A percentile compares a stretch with the other conserved stretches of the same genome.
Conservation (phyloP, 495 filamentous ascomycete species). For the Penicillium argentinense region DNA sequence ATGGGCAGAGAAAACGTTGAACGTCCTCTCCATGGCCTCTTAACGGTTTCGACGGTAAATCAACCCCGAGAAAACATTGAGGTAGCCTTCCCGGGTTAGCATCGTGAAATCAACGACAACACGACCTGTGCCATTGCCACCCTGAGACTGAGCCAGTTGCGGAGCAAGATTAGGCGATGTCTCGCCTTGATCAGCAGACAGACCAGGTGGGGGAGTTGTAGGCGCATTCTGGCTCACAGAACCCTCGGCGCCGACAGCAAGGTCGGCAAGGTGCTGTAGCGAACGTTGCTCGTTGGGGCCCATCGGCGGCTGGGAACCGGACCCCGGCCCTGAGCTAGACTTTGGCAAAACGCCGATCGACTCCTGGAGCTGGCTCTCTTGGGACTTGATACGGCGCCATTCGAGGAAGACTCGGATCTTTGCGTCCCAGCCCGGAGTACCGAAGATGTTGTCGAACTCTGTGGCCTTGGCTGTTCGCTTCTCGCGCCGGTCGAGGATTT, state of each 20-base stretch:
- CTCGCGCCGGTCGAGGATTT: conserved; percentile 42
- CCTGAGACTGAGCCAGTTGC: conserved; percentile 28
- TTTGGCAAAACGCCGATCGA: conserved; percentile 21
- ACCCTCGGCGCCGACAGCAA: conserved; percentile 54
- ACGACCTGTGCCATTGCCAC: conserved; percentile 23
- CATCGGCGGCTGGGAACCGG: conserved; percentile 36
- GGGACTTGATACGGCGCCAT: conserved; percentile 42
- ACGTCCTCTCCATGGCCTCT: too few relatives aligned
- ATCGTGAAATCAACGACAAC: conserved; percentile 45
- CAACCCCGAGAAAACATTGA: conserved; percentile 47
- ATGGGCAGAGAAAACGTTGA: not conserved
- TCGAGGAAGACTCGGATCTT: conserved; percentile 50
- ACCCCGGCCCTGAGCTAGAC: conserved; percentile 8
- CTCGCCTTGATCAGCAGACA: conserved; percentile 30
- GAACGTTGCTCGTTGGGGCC: conserved; percentile 51
- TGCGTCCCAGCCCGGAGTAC: conserved; percentile 42
- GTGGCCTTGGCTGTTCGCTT: conserved; percentile 22
- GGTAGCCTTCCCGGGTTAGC: conserved; percentile 45
- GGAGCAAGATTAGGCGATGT: conserved; percentile 33
- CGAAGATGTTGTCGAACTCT: conserved; percentile 43
- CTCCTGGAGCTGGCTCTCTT: conserved; percentile 41
- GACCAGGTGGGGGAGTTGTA: conserved; percentile 33
- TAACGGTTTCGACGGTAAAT: conserved; percentile 40
- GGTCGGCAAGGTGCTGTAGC: conserved; percentile 64
- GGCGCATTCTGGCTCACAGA: conserved; percentile 37